phyloP scores from a whole-genome alignment of 495 filamentous ascomycete species.

The Clavariopsis aquatica region DNA sequence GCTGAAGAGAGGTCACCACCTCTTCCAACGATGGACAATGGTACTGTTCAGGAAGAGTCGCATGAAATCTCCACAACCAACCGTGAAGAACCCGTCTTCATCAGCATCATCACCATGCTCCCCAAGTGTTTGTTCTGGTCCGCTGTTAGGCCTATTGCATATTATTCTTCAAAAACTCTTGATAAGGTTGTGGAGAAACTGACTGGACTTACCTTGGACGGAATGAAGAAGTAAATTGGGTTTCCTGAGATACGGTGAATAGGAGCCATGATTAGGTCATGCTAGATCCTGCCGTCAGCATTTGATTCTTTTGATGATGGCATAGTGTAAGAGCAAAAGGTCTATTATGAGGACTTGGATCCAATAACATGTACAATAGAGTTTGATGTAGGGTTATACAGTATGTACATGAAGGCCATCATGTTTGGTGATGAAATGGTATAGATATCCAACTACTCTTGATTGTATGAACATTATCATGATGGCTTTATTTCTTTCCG shows the following conservation, averaged over 20 bases:
- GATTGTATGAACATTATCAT: too few relatives aligned
- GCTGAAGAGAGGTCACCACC: not conserved
- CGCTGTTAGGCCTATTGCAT: not conserved
- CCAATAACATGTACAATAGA: too few relatives aligned
- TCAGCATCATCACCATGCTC: conserved; percentile 8
- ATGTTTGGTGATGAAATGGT: too few relatives aligned
- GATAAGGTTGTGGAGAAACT: not conserved
- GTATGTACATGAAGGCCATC: too few relatives aligned
- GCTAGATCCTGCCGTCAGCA: not conserved
- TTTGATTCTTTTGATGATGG: not conserved
- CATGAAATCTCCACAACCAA: not conserved
- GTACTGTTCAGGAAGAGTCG: not conserved
- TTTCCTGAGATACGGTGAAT: too few relatives aligned
- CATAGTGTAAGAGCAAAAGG: too few relatives aligned
- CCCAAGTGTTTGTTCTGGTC: conserved; percentile 10
- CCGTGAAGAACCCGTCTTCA: conserved; percentile 3
- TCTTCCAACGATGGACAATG: not conserved
- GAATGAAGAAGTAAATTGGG: too few relatives aligned
- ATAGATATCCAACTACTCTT: too few relatives aligned
- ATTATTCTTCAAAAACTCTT: not conserved
- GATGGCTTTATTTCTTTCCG: too few relatives aligned
- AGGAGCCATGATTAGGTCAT: too few relatives aligned
- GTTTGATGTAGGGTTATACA: too few relatives aligned
- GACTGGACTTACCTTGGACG: not conserved
- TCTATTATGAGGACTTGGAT: too few relatives aligned